Percentiles rank a stretch among this genome's conserved stretches.
phyloP scores from a whole-genome alignment of 495 filamentous ascomycete species.

The Usnea hakonensis region DNA sequence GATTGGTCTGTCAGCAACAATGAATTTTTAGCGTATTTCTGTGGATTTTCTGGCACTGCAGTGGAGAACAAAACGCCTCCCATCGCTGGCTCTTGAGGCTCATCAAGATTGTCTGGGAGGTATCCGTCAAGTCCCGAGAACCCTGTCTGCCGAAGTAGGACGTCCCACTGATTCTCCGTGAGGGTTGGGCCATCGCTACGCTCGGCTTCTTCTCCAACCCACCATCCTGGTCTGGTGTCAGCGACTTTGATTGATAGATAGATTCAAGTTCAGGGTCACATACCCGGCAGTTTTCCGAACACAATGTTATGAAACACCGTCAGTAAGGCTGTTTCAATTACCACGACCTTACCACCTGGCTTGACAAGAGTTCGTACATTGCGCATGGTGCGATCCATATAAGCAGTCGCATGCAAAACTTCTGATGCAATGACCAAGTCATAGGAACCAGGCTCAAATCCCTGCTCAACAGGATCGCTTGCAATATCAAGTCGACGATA shows the following conservation, averaged over 20 bases:
- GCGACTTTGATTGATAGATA: slow-evolving; percentile 12
- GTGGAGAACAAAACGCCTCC: slow-evolving; percentile 10
- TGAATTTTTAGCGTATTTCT: slow-evolving; percentile 13
- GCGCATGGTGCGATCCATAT: slow-evolving; percentile 28
- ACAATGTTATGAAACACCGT: too few relatives aligned
- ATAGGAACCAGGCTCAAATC: slow-evolving; percentile 38
- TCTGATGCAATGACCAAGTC: slow-evolving; percentile 48
- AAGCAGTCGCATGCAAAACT: slow-evolving; percentile 41
- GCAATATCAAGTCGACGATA: slow-evolving; percentile 43
- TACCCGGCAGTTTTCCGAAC: slow-evolving; percentile 33
- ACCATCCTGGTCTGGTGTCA: slow-evolving; percentile 9
- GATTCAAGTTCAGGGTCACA: neutral
- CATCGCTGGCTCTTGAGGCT: neutral
- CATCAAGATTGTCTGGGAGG: neutral
- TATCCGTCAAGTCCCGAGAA: slow-evolving; percentile 25
- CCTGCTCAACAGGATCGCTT: slow-evolving; percentile 40
- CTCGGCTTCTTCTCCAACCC: slow-evolving; percentile 33
- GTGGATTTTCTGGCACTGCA: neutral
- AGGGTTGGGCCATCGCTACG: slow-evolving; percentile 26
- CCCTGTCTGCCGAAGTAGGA: slow-evolving; percentile 12
- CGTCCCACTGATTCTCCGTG: slow-evolving; percentile 21
- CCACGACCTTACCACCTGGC: slow-evolving; percentile 34
- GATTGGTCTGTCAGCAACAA: slow-evolving; percentile 22
- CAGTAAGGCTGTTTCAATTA: slow-evolving; percentile 29
- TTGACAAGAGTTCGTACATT: slow-evolving; percentile 33